Base-by-base conservation (phyloP, 129 eudicot genomes). In the Artemisia argyi region DNA sequence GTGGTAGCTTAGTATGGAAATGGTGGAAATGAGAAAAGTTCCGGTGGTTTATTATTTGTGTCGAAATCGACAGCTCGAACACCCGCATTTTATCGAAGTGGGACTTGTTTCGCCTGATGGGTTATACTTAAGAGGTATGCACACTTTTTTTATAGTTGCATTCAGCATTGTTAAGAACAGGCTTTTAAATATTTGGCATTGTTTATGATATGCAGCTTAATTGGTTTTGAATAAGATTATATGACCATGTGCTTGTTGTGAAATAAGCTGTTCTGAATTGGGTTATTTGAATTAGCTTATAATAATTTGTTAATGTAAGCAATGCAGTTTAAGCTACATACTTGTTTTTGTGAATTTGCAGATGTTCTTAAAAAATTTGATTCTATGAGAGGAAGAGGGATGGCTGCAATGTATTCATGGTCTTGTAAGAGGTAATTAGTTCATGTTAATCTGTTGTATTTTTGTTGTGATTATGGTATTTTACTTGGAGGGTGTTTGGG, bases 351-450 rank as follows among this genome's bases (percentile, higher is more conserved):
- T 39, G 46, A 39, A 39, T 12, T 69, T 69, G 85, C 55, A 90
- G 97, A 90, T 83, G 97, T 91, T 69, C 85, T 88, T 75, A 81
- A 87, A 15, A 88, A 72, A 86, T 83, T 91, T 44, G 85, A 91
- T 75, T 81, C 71, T 42, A 17, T 91, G 76, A 83, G 97, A 83
- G 97, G 97, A 32, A 85, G 89, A 70, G 97, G 97, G 49, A 87
- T 91, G 97, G 86, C 95, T 61, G 85, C 95, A 13, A 74, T 77
- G 81, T 91, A 91, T 32, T 87, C 97, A 16, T 91, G 97, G 97
- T 91, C 97, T 56, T 91, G 91, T 85, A 91, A 91, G 78, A 91
- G 97, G 97, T 91, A 7, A 12, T 26, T 79, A 59, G 63, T 53
- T 64, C 50, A 61, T 46, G 26, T 50, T 46, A 39, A 32, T 20